Evolutionary conservation across 148 eudicot genomes (phyloP).

Genomic region (Amaranthus cruentus): DNA sequence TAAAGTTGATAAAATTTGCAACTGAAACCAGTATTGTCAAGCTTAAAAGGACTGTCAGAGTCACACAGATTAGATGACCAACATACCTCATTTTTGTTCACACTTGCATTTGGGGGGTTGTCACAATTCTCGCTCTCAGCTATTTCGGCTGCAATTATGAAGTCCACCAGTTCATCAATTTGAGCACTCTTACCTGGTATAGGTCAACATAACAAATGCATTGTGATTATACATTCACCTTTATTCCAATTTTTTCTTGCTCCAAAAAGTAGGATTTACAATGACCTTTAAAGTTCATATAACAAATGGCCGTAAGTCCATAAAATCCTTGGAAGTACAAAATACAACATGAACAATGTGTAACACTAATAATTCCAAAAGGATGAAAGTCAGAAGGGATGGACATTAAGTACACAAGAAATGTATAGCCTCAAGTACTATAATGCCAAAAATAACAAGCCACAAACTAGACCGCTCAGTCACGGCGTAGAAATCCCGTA

Average conservation of each 20-base stretch:
- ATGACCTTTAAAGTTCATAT: too few relatives aligned
- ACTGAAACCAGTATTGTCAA: neutral
- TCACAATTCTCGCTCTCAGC: conserved; percentile 52
- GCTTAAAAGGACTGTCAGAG: neutral
- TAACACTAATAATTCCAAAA: too few relatives aligned
- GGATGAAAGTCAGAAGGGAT: too few relatives aligned
- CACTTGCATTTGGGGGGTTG: conserved; percentile 26
- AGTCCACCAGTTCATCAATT: conserved; percentile 67
- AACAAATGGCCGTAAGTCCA: neutral
- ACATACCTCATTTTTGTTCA: conserved; percentile 47
- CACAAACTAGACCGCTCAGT: too few relatives aligned
- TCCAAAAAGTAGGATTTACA: too few relatives aligned
- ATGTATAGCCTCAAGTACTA: too few relatives aligned
- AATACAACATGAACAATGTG: neutral
- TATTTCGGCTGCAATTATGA: conserved; percentile 77
- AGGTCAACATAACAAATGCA: conserved; percentile 18
- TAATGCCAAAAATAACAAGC: too few relatives aligned
- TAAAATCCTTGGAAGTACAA: neutral
- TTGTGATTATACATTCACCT: neutral
- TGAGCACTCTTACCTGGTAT: conserved; percentile 70
- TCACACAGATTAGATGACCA: conserved; percentile 8
- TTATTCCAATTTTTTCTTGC: neutral
- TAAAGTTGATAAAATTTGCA: neutral
- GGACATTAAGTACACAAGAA: too few relatives aligned
- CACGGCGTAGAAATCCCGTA: too few relatives aligned